Evolutionary conservation across 23 red algal species (phyloP), one percentile per base, ranked within the genome.

Genomic region (Gracilariopsis chorda): DNA sequence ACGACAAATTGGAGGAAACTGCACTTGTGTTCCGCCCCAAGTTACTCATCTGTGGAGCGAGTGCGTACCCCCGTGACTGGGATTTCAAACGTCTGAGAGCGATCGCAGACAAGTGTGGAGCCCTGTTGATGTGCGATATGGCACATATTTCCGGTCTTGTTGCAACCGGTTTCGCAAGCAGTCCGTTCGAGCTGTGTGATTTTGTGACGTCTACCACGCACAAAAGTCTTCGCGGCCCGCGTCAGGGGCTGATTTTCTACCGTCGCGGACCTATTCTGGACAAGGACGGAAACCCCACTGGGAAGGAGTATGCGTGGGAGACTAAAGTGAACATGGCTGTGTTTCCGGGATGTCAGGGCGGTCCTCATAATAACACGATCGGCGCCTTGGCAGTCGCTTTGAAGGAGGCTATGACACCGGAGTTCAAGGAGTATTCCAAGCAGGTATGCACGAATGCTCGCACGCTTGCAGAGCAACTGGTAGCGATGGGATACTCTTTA

Each of bases 151-250:
- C 92, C 7, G 97, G 93, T 25, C 87, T 99, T 37, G 97, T 99
- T 27, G 97, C 97, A 10, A 70, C 90, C 20, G 84, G 85, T 1
- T 58, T 96, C 40, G 93, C 86, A 13, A 5, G 43, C 21, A 90
- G 77, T 37, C 97, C 97, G 59, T 99, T 99, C 79, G 81, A 90
- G 30, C 84, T 87, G 37, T 93, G 89, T 47, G 97, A 99, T 57
- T 94, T 99, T 70, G 97, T 99, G 6, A 96, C 97, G 48, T 91
- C 97, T 3, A 99, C 97, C 20, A 99, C 97, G 16, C 97, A 99
- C 94, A 99, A 99, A 79, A 94, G 90, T 61, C 43, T 99, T 59
- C 93, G 97, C 27, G 97, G 97, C 12, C 97, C 97, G 36, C 87
- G 97, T 9, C 78, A 93, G 35, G 97, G 97, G 20, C 80, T 99